phyloP scores from a whole-genome alignment of 1,284 basidiomycete genomes.

The Malassezia pachydermatis region DNA sequence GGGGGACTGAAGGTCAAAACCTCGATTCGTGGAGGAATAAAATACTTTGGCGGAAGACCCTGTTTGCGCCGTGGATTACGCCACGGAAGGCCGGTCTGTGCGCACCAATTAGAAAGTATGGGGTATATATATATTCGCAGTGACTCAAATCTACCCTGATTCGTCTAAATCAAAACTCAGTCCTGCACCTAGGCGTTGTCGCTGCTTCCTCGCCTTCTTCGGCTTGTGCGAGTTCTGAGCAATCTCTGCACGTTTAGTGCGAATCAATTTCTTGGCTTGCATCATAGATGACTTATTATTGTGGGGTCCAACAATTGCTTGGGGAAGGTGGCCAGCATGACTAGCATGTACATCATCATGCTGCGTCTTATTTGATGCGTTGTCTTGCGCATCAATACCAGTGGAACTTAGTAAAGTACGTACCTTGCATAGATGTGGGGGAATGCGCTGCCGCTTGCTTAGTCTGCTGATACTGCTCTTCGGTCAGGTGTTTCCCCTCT shows the following conservation, averaged over 20 bases:
- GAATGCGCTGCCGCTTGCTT: too few species aligned
- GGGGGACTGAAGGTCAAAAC: too few species aligned
- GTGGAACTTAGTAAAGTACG: too few species aligned
- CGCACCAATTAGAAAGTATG: too few species aligned
- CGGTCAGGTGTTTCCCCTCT: slow-evolving; percentile 29
- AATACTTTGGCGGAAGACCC: too few species aligned
- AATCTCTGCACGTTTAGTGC: neutral
- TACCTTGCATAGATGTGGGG: too few species aligned
- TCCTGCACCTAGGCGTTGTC: neutral
- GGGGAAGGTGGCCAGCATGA: too few species aligned
- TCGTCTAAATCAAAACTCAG: slow-evolving; percentile 9
- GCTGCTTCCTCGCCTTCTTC: neutral
- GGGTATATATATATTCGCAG: too few species aligned
- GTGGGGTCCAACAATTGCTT: neutral
- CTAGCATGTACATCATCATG: too few species aligned
- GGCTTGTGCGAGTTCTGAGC: neutral
- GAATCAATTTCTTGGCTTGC: slow-evolving; percentile 4
- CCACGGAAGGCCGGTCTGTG: too few species aligned
- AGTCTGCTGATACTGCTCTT: slow-evolving; percentile 23
- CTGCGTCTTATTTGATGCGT: neutral
- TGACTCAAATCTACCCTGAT: neutral
- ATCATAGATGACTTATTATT: neutral
- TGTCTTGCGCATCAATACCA: slow-evolving; percentile 1
- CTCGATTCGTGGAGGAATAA: too few species aligned
- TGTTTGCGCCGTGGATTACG: too few species aligned